Base-by-base conservation (phyloP, 2,329 filamentous ascomycete genomes). In the Rachicladosporium sp. region DNA sequence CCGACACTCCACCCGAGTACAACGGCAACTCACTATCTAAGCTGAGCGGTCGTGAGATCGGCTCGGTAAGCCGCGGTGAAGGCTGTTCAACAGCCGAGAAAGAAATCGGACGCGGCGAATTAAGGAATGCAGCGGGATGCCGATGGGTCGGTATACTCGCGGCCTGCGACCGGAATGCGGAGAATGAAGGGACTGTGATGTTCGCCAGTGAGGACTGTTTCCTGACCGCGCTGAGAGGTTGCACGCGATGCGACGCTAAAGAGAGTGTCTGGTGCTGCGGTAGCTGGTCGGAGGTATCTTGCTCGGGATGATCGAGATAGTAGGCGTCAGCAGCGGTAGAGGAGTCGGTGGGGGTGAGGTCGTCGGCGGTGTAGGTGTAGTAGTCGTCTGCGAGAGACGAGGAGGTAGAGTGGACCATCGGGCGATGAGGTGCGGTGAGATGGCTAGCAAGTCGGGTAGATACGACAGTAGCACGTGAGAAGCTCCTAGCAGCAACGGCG, bases 101-200 rank as follows among this genome's bases (percentile, higher is more conserved):
- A 35, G 60, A 64, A 39, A 56, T 55, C 42, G 66, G 59, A 40
- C 69, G 56, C 46, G 69, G 65, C 37, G 69, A 67, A 45, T 63
- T 59, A 65, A 65, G 43, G 10, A 42, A 39, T 8, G 44, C 35
- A 12, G 23, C 29, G 12, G 31, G 33, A 15, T 38, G 19, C 55
- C 74, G 74, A 49, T 71, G 64, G 49, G 66, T 66, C 43, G 63
- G 57, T 44, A 64, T 61, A 48, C 61, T 59, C 32, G 60, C 59
- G 31, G 61, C 53, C 46, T 63, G 60, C 29, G 61, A 59, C 37
- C 60, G 61, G 52, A 66, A 66, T 44, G 60, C 55, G 41, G 62
- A 59, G 51, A 67, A 67, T 34, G 64, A 63, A 44, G 60, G 58
- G 36, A 65, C 55, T 37, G 58, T 53, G 47, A 66, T 60, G 38